Evolutionary conservation across 2,329 filamentous ascomycete species (phyloP).

Genomic region (Trichoderma sp.): DNA sequence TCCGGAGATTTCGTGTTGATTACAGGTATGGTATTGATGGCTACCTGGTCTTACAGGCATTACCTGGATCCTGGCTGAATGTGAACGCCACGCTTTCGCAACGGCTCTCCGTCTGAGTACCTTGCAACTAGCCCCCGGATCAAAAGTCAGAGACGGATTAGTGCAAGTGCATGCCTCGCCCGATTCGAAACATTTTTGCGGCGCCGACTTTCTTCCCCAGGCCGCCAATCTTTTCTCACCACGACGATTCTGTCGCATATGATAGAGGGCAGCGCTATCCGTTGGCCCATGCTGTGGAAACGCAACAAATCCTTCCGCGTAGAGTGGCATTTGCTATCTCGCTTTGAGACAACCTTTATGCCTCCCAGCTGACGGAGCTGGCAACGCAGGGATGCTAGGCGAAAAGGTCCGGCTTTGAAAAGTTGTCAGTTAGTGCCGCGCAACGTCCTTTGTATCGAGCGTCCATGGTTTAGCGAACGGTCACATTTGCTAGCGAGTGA

Average conservation of each 20-base stretch:
- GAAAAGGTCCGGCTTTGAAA: constrained; percentile 1
- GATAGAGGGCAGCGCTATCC: neutral
- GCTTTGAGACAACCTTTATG: neutral
- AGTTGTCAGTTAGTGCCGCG: neutral
- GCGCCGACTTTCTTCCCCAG: neutral
- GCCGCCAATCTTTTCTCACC: neutral
- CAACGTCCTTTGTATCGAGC: neutral
- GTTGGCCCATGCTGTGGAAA: neutral
- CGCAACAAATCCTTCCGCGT: neutral
- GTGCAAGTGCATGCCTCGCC: neutral
- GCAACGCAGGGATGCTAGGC: constrained; percentile 8
- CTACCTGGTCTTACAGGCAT: neutral
- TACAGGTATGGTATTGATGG: neutral
- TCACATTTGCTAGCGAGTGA: neutral
- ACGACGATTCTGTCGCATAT: constrained; percentile 1
- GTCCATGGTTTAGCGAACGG: neutral
- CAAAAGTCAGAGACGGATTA: neutral
- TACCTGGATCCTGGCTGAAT: neutral
- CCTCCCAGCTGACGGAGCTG: neutral
- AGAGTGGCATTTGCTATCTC: neutral
- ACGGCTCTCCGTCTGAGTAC: neutral
- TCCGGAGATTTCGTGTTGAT: neutral
- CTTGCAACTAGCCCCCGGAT: neutral
- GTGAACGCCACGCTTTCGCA: constrained; percentile 1
- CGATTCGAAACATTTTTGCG: constrained; percentile 10